Evolutionary conservation across 2,329 filamentous ascomycete species (phyloP).

Genomic region (Furcasterigmium sp.): DNA sequence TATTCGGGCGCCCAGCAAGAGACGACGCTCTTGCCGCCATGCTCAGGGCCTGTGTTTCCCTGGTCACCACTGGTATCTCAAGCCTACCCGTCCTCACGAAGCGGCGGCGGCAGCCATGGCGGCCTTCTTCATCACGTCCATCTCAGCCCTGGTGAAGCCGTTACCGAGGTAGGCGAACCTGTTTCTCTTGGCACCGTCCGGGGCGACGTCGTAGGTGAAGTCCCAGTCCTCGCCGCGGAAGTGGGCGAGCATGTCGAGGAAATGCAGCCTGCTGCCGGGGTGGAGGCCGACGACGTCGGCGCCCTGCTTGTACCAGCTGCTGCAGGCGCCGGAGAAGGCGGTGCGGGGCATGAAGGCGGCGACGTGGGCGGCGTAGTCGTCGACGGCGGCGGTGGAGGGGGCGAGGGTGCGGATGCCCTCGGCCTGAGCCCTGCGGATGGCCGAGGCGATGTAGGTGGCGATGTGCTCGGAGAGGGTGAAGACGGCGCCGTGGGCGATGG

Average conservation of each 20-base stretch:
- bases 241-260: slow-evolving; percentile 46
- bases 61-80: too few species aligned
- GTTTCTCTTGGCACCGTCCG: slow-evolving; percentile 22
- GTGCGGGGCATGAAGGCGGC: slow-evolving; percentile 47
- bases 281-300: slow-evolving; percentile 45
- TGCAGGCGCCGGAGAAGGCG: slow-evolving; percentile 40
- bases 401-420: slow-evolving; percentile 41
- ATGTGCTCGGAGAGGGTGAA: slow-evolving; percentile 48
- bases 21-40: too few species aligned
- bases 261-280: slow-evolving; percentile 45
- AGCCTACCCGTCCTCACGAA: slow-evolving; percentile 5
- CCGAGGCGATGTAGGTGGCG: slow-evolving; percentile 43
- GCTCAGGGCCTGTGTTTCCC: too few species aligned
- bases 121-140: slow-evolving; percentile 7
- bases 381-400: slow-evolving; percentile 39
- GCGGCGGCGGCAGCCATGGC: too few species aligned
- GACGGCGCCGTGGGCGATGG: slow-evolving; percentile 44
- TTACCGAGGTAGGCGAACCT: slow-evolving; percentile 48
- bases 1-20: too few species aligned
- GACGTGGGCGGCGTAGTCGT: slow-evolving; percentile 45
- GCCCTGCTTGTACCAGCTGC: slow-evolving; percentile 48
- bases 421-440: slow-evolving; percentile 43
- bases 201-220: slow-evolving; percentile 33
- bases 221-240: slow-evolving; percentile 50
- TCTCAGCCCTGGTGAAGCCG: slow-evolving; percentile 43